phyloP scores from a whole-genome alignment of 2,329 filamentous ascomycete species.

The Neofusicoccum kwambonambiense region DNA sequence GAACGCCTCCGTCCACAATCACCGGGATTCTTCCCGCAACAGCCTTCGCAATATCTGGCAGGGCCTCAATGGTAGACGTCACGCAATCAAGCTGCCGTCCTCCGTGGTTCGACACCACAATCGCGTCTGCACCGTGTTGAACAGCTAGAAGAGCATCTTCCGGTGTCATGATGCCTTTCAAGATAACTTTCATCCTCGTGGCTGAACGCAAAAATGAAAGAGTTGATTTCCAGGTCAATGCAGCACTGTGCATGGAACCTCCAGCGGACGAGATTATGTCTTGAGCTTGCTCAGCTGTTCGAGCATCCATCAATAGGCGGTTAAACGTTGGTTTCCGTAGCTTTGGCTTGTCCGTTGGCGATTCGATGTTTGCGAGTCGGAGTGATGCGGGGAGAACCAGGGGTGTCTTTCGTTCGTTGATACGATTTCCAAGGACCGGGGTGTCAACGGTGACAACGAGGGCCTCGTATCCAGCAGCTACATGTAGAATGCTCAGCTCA shows the following conservation, averaged over 20 bases:
- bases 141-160: constrained; percentile 44
- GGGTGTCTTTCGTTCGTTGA: constrained; percentile 28
- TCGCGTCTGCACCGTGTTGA: constrained; percentile 45
- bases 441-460: constrained; percentile 32
- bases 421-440: constrained; percentile 30
- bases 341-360: not conserved
- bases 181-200: constrained; percentile 31
- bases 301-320: constrained; percentile 22
- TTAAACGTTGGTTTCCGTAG: constrained; percentile 16
- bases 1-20: constrained; percentile 62
- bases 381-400: constrained; percentile 19
- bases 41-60: constrained; percentile 48
- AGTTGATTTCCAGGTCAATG: constrained; percentile 23
- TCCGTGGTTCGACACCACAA: constrained; percentile 53
- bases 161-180: constrained; percentile 42
- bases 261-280: constrained; percentile 17
- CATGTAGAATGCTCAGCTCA: not conserved
- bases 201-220: not conserved
- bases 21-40: constrained; percentile 40
- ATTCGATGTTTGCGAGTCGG: constrained; percentile 24
- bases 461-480: constrained; percentile 29
- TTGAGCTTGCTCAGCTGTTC: constrained; percentile 23
- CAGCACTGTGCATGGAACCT: constrained; percentile 18
- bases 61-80: constrained; percentile 35
- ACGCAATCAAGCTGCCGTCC: constrained; percentile 51